Conservation (phyloP, 2,329 filamentous ascomycete species). For the Colletotrichum australisinense region DNA sequence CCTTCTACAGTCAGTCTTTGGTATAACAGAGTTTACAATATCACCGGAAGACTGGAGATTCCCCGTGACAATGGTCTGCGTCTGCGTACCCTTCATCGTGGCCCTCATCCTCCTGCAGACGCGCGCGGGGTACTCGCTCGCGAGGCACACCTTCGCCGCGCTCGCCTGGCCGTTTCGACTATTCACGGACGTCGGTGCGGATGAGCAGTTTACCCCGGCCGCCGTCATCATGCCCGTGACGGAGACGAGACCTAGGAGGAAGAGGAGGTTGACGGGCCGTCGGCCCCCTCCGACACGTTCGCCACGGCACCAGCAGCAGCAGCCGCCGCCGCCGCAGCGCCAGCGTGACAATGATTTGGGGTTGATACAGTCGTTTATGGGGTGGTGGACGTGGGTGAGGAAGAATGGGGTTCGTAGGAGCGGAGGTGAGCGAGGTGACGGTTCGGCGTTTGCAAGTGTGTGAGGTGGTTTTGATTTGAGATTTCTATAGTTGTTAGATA, state of each 20-base stretch:
- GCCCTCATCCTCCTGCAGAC: slow-evolving; percentile 59
- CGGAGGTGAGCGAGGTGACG: not conserved
- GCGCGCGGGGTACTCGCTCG: slow-evolving; percentile 42
- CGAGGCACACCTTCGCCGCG: slow-evolving; percentile 10
- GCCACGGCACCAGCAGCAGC: not conserved
- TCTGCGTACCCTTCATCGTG: slow-evolving; percentile 62
- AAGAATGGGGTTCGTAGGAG: not conserved
- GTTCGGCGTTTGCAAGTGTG: not conserved
- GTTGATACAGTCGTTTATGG: not conserved
- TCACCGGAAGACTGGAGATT: slow-evolving; percentile 57
- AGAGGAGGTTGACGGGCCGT: slow-evolving; percentile 32
- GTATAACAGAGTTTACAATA: slow-evolving; percentile 60
- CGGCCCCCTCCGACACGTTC: not conserved
- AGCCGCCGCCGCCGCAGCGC: not conserved
- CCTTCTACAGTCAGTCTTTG: slow-evolving; percentile 60
- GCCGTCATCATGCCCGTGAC: not conserved
- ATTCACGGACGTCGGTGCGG: not conserved
- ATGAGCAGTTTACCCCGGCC: not conserved
- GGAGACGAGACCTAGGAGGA: slow-evolving; percentile 30
- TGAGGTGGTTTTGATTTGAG: not conserved
- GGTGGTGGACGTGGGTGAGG: slow-evolving; percentile 7
- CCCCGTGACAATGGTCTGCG: slow-evolving; percentile 72
- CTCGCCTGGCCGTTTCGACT: slow-evolving; percentile 19
- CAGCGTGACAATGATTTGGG: not conserved
- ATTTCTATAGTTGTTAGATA: not conserved